Evolutionary conservation across 164 flowering plant genomes (phyloP).

Genomic region (Tetrastigma voinierianum): DNA sequence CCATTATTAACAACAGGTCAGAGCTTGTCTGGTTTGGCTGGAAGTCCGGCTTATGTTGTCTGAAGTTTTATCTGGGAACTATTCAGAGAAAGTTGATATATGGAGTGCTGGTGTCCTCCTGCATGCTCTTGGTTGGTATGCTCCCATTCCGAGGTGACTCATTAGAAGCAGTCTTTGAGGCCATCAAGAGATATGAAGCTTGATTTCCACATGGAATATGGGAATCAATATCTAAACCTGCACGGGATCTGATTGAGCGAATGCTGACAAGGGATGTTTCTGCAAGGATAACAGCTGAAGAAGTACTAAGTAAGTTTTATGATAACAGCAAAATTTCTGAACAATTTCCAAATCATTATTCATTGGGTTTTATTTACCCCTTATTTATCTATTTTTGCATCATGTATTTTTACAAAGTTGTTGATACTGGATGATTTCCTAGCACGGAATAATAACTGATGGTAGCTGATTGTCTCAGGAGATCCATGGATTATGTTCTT

Average conservation of each 20-base stretch:
- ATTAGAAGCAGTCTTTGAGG: constrained; percentile 78
- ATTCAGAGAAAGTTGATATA: constrained; percentile 89
- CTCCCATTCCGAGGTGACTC: constrained; percentile 92
- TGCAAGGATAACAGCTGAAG: constrained; percentile 79
- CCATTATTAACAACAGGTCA: constrained; percentile 60
- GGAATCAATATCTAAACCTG: constrained; percentile 83
- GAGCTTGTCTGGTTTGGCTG: constrained; percentile 81
- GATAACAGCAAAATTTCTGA: not conserved
- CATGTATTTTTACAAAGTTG: too few relatives aligned
- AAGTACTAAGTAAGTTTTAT: constrained; percentile 82
- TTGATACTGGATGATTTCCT: not conserved
- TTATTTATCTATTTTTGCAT: too few relatives aligned
- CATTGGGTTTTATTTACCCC: too few relatives aligned
- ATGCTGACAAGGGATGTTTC: constrained; percentile 86
- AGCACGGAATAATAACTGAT: not conserved
- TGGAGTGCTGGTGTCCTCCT: constrained; percentile 98
- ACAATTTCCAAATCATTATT: not conserved
- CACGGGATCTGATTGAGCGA: constrained; percentile 71
- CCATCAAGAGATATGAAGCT: constrained; percentile 73
- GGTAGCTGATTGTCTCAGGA: constrained; percentile 38
- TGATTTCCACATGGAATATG: constrained; percentile 66
- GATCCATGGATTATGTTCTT: constrained; percentile 90
- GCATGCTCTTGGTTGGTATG: constrained; percentile 65
- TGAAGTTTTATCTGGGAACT: constrained; percentile 79
- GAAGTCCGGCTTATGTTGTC: constrained; percentile 99